Base-by-base conservation (phyloP, 371 early-diverging fungal species). In the Funneliformis caledonium region DNA sequence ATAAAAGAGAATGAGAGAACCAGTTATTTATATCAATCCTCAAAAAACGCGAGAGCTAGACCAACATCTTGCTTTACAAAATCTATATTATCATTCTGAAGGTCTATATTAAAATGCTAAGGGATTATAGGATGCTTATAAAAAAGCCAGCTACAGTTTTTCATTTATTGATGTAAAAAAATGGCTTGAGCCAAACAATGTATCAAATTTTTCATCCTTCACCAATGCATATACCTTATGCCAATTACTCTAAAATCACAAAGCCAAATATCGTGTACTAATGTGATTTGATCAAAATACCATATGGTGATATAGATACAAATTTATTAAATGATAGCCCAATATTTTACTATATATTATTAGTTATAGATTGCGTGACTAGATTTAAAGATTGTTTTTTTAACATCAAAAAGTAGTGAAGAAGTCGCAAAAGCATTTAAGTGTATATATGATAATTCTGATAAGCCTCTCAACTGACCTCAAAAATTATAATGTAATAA, bases 51-150 rank as follows among this genome's bases (percentile, higher is more conserved):
- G 45, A 5, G 72, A 72, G 2, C 47, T 72, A 2, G 43, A 72
- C 37, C 8, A 16, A 14, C 5, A 72, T 7, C 31, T 72, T 72
- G 45, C 26, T 14, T 48, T 72, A 26, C 72, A 72, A 16, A 45
- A 72, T 6, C 45, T 72, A 43, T 72, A 72, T 47, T 72, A 72
- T 48, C 26, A 33, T 1, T 5, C 43, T 72, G 43, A 72, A 43
- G 16, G 47, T 11, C 45, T 42, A n/a, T 72, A 72, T n/a, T 2
- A 50, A 72, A 72, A 43, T 43, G 2, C n/a, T 47, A 45, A 72
- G 45, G 45, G 50, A 72, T 47, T 72, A n/a, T 19, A n/a, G 19
- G 26, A 72, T 72, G 72, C n/a, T 72, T 72, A 47, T 72, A 72
- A 16, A 72, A 72, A 72, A 45, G 1, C 60, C n/a, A n/a, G 11